Evolutionary conservation across 192 early-diverging fungal species (phyloP).

Genomic region (Podila clonocystis): DNA sequence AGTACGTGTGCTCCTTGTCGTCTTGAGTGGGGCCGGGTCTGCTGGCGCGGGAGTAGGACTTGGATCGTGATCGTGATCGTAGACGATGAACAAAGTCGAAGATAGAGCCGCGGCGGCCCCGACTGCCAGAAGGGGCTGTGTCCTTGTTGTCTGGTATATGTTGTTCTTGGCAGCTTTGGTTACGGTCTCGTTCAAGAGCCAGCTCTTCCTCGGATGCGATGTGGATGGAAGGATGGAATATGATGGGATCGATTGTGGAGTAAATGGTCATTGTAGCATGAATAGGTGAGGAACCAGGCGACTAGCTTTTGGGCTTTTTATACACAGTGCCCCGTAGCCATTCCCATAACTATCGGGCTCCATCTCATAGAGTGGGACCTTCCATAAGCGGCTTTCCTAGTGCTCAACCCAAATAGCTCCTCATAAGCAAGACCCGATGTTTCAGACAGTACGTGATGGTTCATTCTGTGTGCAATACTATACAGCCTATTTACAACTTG

Average conservation of each 20-base stretch:
- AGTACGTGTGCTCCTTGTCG: conserved; percentile 9
- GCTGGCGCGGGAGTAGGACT: conserved; percentile 12
- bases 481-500: conserved; percentile 17
- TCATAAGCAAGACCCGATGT: too few species aligned
- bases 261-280: background rate
- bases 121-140: background rate
- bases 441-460: background rate
- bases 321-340: too few species aligned
- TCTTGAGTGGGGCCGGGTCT: background rate
- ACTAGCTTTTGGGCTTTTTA: too few species aligned
- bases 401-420: too few species aligned
- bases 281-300: too few species aligned
- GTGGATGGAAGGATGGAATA: conserved; percentile 6
- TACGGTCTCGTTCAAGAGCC: conserved; percentile 8
- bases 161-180: background rate
- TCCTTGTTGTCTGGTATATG: background rate
- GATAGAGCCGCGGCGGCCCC: conserved; percentile 23
- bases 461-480: background rate
- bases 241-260: conserved; percentile 8
- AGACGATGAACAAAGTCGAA: conserved; percentile 16
- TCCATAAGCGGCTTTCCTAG: too few species aligned
- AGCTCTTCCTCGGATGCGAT: conserved; percentile 5
- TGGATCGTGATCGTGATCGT: conserved; percentile 24
- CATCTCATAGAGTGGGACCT: too few species aligned
- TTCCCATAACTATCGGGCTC: too few species aligned